Evolutionary conservation across 805 yeast genomes (phyloP), one percentile per base, ranked within the genome.

Genomic region (Groenewaldozyma salmanticensis): DNA sequence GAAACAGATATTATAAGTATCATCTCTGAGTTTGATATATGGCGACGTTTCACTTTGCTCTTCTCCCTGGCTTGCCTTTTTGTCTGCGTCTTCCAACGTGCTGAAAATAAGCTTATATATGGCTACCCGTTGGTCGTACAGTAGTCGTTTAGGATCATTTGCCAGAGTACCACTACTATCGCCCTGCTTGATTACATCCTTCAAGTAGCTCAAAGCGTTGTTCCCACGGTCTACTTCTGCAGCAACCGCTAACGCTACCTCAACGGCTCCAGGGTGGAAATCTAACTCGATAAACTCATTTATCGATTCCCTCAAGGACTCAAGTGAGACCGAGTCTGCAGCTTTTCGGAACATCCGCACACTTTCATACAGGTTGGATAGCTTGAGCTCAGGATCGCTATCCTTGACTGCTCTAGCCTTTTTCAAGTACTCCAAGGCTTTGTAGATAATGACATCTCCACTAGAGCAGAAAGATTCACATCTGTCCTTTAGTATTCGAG

Each of bases 391-490:
- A 33, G 71, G 71, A 55, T 88, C 95, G 3, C 54, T 47, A 7
- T 67, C 60, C 1, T 84, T 85, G 4, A 21, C 24, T 43, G 77
- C 82, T 53, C 80, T 82, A 1, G 97, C 96, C 52, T 81, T 78
- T 43, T 90, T 82, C 52, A 92, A 68, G 58, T 82, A 87, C 59
- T 92, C 98, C 52, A 87, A 78, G 0, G 96, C 97, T 60, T 90
- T 82, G 68, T 88, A 92, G 11, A 92, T 84, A 45, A 87, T 71
- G 21, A 92, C 96, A 61, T 92, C 98, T 50, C 82, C 85, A 13
- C 94, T 77, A 0, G 96, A 85, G 55, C 97, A 92, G 61, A 87
- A 92, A 0, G 95, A 78, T 1, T 95, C 94, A 67, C 98, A 92
- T 45, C 90, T 79, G 41, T 85, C 94, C 61, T 92, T 95, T 39